Evolutionary conservation across 129 eudicot genomes (phyloP).

Genomic region (Helianthus tuberosus): DNA sequence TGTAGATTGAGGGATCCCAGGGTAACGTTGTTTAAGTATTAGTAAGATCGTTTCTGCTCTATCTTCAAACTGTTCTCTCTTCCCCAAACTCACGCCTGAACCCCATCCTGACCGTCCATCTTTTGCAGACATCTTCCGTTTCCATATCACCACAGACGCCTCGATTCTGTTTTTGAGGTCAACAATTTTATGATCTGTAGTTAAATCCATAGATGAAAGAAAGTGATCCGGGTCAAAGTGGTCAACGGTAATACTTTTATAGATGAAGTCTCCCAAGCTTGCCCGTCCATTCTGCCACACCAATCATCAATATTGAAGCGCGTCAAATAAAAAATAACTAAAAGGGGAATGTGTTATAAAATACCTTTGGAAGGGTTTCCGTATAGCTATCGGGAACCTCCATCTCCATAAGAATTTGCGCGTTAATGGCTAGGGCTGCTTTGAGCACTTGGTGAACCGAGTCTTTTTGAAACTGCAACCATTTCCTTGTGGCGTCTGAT

Average conservation of each 20-base stretch:
- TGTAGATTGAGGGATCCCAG: constrained; percentile 79
- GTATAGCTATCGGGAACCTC: constrained; percentile 88
- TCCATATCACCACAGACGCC: constrained; percentile 96
- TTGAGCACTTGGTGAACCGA: constrained; percentile 90
- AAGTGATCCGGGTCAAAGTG: constrained; percentile 78
- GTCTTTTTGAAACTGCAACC: constrained; percentile 89
- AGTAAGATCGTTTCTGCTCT: constrained; percentile 80
- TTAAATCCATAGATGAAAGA: constrained; percentile 66
- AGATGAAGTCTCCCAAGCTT: constrained; percentile 83
- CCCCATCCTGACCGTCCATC: constrained; percentile 89
- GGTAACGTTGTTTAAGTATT: constrained; percentile 74
- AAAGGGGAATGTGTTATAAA: constrained; percentile 18
- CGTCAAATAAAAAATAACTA: constrained; percentile 2
- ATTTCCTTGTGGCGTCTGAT: constrained; percentile 71
- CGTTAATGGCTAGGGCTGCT: constrained; percentile 96
- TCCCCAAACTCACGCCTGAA: constrained; percentile 77
- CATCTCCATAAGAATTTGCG: constrained; percentile 86
- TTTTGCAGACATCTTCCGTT: constrained; percentile 80
- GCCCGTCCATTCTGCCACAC: constrained; percentile 80
- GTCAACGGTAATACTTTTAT: constrained; percentile 75
- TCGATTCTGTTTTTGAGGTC: constrained; percentile 94
- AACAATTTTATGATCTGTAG: constrained; percentile 82
- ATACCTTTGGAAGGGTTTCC: constrained; percentile 95
- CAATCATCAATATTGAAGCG: constrained; percentile 1
- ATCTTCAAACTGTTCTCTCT: constrained; percentile 90